Percentiles rank a stretch among this genome's conserved stretches.
Conservation (phyloP, 2,329 filamentous ascomycete species). For the Dothidotthia symphoricarpi region DNA sequence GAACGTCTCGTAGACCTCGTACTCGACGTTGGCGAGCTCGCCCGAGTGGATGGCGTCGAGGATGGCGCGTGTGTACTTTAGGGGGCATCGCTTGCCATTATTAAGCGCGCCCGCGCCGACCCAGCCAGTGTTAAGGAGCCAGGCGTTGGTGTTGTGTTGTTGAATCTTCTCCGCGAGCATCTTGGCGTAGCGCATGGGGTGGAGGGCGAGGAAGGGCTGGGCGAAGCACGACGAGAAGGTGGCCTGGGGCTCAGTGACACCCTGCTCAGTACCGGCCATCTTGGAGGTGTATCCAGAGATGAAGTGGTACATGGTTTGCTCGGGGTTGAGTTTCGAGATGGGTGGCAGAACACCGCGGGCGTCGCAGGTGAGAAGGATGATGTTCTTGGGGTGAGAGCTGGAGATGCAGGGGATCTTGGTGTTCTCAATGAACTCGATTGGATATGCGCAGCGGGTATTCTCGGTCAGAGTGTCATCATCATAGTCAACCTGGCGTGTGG, state of each 20-base stretch:
- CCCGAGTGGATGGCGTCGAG: constrained; percentile 97
- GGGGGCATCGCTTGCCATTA: constrained; percentile 91
- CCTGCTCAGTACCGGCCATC: constrained; percentile 99
- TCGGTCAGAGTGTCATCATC: constrained; percentile 93
- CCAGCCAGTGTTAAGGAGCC: constrained; percentile 98
- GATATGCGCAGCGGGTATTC: constrained; percentile 98
- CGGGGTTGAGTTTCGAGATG: constrained; percentile 91
- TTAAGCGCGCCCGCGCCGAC: constrained; percentile 87
- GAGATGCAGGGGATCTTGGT: constrained; percentile 97
- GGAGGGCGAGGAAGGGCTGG: constrained; percentile 96
- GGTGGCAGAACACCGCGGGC: constrained; percentile 95
- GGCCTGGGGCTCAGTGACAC: constrained; percentile 93
- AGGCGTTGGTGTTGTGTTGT: constrained; percentile 90
- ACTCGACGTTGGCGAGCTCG: constrained; percentile 88
- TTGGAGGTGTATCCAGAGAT: constrained; percentile 99
- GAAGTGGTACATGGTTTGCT: constrained; percentile 99
- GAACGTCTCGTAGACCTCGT: constrained; percentile 94
- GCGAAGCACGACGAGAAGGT: constrained; percentile 99
- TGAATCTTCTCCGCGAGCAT: constrained; percentile 99
- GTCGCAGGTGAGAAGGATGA: constrained; percentile 96
- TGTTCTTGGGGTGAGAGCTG: constrained; percentile 87
- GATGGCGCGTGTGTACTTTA: constrained; percentile 98
- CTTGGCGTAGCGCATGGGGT: constrained; percentile 98
- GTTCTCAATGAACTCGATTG: constrained; percentile 98
- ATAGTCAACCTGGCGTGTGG: constrained; percentile 88